Conservation (phyloP, 2,329 filamentous ascomycete genomes). For the Apiospora phragmitis region DNA sequence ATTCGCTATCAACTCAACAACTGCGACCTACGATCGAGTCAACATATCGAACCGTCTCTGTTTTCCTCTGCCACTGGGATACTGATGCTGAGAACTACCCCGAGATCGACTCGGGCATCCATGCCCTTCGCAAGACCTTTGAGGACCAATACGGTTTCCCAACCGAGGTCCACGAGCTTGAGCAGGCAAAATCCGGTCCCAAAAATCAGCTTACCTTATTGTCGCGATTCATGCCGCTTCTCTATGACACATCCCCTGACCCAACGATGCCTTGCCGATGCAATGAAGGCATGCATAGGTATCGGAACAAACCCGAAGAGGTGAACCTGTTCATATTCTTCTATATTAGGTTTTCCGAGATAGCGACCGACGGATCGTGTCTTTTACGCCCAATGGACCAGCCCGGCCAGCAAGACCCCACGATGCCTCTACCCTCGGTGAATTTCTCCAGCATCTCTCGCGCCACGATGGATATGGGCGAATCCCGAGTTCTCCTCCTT, state of each 20-base stretch:
- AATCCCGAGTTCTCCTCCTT: background rate
- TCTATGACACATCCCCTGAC: background rate
- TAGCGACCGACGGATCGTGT: background rate
- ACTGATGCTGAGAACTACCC: background rate
- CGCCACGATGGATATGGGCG: background rate
- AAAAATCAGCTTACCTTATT: background rate
- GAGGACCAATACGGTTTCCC: background rate
- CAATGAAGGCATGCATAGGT: background rate
- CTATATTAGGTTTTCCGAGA: background rate
- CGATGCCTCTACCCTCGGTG: background rate
- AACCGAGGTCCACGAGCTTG: background rate
- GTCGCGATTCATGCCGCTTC: background rate
- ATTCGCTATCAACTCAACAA: background rate
- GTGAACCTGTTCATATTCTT: background rate
- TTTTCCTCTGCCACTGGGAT: background rate
- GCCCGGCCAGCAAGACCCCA: background rate
- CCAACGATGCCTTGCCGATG: background rate
- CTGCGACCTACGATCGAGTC: background rate
- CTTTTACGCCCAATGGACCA: background rate
- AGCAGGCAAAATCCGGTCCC: background rate
- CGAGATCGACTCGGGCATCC: background rate
- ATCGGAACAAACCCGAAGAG: background rate
- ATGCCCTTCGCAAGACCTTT: background rate
- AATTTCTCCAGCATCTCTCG: background rate
- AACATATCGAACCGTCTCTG: background rate